A percentile compares a stretch with the other conserved stretches of the same genome.
Evolutionary conservation across 805 yeast genomes (phyloP).

Genomic region (Pichia deserticola): DNA sequence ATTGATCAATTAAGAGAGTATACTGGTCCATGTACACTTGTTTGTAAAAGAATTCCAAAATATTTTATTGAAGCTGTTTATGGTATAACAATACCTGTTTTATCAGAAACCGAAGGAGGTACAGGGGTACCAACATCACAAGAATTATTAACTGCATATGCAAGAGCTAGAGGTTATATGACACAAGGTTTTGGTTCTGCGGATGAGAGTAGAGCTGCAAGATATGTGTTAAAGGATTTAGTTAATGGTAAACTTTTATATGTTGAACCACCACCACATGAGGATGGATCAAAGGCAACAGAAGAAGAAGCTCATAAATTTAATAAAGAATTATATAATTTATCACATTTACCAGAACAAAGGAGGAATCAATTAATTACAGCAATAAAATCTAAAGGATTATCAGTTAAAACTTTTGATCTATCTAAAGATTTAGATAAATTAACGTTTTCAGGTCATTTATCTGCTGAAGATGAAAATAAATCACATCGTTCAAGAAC

Average conservation of each 20-base stretch:
- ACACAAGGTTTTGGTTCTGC: slow-evolving; percentile 96
- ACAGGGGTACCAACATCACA: slow-evolving; percentile 82
- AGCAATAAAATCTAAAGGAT: slow-evolving; percentile 54
- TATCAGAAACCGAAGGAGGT: slow-evolving; percentile 80
- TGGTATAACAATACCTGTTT: slow-evolving; percentile 81
- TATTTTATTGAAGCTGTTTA: slow-evolving; percentile 83
- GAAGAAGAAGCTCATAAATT: slow-evolving; percentile 54
- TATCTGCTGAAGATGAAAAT: slow-evolving; percentile 41
- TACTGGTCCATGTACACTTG: slow-evolving; percentile 80
- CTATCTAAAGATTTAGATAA: slow-evolving; percentile 61
- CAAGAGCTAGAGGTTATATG: slow-evolving; percentile 95
- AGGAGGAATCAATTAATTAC: slow-evolving; percentile 63
- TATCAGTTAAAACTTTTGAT: slow-evolving; percentile 47
- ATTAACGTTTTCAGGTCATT: slow-evolving; percentile 74
- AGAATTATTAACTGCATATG: slow-evolving; percentile 85
- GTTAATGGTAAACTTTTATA: slow-evolving; percentile 85
- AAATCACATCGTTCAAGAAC: slow-evolving; percentile 39
- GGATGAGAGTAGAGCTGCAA: slow-evolving; percentile 90
- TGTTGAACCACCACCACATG: slow-evolving; percentile 83
- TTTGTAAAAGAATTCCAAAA: slow-evolving; percentile 84
- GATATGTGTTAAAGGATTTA: slow-evolving; percentile 88
- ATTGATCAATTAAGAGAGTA: slow-evolving; percentile 93
- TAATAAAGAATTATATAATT: slow-evolving; percentile 66
- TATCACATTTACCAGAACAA: slow-evolving; percentile 58
- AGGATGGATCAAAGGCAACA: slow-evolving; percentile 44